Evolutionary conservation across 495 filamentous ascomycete genomes (phyloP).

Genomic region (Thozetella sp.): DNA sequence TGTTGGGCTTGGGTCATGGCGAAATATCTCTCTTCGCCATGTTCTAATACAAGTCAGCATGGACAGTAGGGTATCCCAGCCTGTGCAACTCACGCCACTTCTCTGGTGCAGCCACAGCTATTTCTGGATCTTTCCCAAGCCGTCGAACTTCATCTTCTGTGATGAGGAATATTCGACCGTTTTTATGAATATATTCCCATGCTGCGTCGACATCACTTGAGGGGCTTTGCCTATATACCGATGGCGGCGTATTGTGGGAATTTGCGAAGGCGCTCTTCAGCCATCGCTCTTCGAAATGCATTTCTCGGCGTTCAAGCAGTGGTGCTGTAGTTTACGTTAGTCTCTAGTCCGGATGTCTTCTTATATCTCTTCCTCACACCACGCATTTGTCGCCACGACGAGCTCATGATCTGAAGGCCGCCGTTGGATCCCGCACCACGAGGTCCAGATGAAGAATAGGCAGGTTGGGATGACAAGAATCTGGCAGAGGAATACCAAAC

Average conservation of each 20-base stretch:
- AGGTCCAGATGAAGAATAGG: neutral
- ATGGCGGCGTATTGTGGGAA: neutral
- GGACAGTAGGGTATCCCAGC: neutral
- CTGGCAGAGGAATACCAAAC: neutral
- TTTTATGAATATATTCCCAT: neutral
- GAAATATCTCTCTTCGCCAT: neutral
- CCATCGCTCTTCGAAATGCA: neutral
- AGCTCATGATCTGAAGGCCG: neutral
- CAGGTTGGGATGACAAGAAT: neutral
- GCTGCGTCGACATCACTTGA: neutral
- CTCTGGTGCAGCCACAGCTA: neutral
- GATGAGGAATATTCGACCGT: neutral
- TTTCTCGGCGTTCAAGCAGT: neutral
- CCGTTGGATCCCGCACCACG: neutral
- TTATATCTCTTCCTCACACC: neutral
- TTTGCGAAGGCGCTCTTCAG: neutral
- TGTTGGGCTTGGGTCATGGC: neutral
- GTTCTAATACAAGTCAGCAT: neutral
- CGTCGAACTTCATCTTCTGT: neutral
- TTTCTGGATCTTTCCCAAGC: neutral
- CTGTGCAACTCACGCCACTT: neutral
- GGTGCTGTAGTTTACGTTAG: neutral
- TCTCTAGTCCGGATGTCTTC: neutral
- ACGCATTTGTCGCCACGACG: neutral
- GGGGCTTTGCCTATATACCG: neutral